These are phyloP conservation scores for Fragilaria crotonensis DNA, from an alignment of 108 stramenopile species.

Conservation along the genomic window DNA sequence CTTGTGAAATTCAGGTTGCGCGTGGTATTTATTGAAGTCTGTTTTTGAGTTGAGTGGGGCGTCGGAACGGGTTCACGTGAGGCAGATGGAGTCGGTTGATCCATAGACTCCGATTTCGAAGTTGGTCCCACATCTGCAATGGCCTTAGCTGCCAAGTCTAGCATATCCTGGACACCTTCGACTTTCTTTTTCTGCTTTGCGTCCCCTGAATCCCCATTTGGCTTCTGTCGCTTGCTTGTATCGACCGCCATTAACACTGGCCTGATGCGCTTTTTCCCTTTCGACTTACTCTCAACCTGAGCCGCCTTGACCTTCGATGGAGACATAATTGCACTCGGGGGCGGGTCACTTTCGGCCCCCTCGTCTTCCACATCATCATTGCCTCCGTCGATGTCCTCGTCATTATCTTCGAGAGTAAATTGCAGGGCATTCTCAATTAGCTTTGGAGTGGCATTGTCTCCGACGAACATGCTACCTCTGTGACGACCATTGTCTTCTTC, in stretches of 20 bases:
- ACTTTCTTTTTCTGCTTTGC: conserved; percentile 13
- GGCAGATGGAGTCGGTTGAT: background rate
- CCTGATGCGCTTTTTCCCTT: conserved; percentile 56
- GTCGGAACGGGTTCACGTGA: background rate
- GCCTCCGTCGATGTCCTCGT: background rate
- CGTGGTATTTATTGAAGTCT: too few relatives aligned
- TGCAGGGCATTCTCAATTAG: conserved; percentile 82
- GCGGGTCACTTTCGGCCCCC: conserved; percentile 6
- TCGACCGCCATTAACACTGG: conserved; percentile 39
- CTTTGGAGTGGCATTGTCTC: conserved; percentile 61
- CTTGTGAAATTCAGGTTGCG: too few relatives aligned
- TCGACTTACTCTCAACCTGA: conserved; percentile 24
- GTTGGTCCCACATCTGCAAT: conserved; percentile 2
- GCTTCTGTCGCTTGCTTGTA: conserved; percentile 13
- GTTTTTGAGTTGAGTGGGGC: conserved; percentile 18
- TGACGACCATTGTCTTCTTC: conserved; percentile 10
- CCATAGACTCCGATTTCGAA: background rate
- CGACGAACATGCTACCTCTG: conserved; percentile 39
- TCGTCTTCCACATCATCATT: conserved; percentile 17
- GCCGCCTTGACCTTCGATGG: conserved; percentile 6
- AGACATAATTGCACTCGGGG: background rate
- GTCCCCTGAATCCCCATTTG: conserved; percentile 5
- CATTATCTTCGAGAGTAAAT: conserved; percentile 55
- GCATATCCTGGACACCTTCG: conserved; percentile 46
- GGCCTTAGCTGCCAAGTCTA: conserved; percentile 48